A percentile compares a stretch with the other conserved stretches of the same genome.
Evolutionary conservation across 331 rosid species (phyloP).

Genomic region (Malus hybrid): DNA sequence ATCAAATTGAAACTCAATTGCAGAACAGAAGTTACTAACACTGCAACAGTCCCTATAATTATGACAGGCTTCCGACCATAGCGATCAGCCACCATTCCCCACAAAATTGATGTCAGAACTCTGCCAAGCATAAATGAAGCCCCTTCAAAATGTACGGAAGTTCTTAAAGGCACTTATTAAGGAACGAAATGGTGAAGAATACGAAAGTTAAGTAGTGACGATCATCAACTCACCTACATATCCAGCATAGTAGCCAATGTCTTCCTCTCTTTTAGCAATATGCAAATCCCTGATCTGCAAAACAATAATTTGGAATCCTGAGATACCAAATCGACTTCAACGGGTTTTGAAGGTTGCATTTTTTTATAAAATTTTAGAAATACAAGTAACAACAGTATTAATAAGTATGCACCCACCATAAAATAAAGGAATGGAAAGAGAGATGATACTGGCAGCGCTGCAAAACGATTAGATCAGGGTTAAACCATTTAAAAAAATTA

Average conservation of each 20-base stretch:
- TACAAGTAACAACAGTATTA: background rate
- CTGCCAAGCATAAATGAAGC: conserved; percentile 82
- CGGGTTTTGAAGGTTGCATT: no score
- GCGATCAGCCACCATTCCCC: conserved; percentile 84
- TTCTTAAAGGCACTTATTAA: background rate
- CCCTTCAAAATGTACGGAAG: conserved; percentile 34
- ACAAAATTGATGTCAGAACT: conserved; percentile 55
- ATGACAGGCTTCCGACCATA: conserved; percentile 72
- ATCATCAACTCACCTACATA: conserved; percentile 52
- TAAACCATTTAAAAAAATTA: no score
- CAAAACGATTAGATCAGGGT: background rate
- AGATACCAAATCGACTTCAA: background rate
- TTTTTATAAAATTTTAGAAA: no score
- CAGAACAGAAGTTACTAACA: conserved; percentile 26
- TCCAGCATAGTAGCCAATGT: conserved; percentile 74
- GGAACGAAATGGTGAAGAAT: background rate
- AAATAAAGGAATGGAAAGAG: conserved; percentile 23
- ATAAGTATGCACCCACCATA: conserved; percentile 34
- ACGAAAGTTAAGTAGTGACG: background rate
- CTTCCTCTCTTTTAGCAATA: conserved; percentile 67
- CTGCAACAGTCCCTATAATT: conserved; percentile 28
- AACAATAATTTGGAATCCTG: background rate
- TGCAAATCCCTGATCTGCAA: conserved; percentile 75
- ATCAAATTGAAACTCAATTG: background rate
- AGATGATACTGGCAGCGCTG: conserved; percentile 24